A percentile compares a stretch with the other conserved stretches of the same genome.
These are phyloP conservation scores for Hericium alpestre DNA, from an alignment of 768 basidiomycete genomes.

Conservation along the genomic window DNA sequence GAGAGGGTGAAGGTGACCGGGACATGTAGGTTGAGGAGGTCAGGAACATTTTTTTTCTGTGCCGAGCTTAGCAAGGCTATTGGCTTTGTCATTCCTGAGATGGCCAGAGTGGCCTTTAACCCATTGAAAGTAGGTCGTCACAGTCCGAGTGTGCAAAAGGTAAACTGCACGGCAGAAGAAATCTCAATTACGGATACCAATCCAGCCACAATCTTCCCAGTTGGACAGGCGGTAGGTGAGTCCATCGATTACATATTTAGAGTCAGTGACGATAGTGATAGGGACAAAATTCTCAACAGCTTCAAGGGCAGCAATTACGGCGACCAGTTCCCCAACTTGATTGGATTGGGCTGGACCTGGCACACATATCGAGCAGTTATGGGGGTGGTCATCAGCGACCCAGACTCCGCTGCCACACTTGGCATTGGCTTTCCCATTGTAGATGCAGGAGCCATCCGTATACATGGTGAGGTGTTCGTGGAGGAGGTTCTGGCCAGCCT, in stretches of 20 bases:
- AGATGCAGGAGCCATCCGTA: constrained; percentile 19
- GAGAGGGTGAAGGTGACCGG: not conserved
- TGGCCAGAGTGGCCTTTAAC: constrained; percentile 7
- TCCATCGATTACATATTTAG: constrained; percentile 14
- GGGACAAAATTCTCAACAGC: not conserved
- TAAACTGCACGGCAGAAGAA: not conserved
- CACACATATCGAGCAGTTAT: not conserved
- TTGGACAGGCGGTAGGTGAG: constrained; percentile 11
- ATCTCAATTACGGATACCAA: not conserved
- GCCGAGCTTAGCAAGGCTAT: not conserved
- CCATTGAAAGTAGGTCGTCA: constrained; percentile 4
- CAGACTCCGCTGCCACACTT: constrained; percentile 12
- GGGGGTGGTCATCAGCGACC: not conserved
- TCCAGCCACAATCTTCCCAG: constrained; percentile 5
- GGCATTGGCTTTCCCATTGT: constrained; percentile 14
- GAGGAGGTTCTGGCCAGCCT: no score
- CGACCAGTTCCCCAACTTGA: constrained; percentile 11
- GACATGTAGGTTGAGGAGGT: not conserved
- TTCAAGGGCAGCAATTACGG: constrained; percentile 1
- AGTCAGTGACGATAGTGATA: constrained; percentile 16
- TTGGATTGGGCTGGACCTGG: not conserved
- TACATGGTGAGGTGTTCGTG: constrained; percentile 5
- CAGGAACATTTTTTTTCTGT: not conserved
- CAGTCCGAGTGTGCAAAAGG: not conserved
- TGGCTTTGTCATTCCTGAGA: constrained; percentile 6